Conservation (phyloP, 371 early-diverging fungal genomes). For the Racocetra persica region DNA sequence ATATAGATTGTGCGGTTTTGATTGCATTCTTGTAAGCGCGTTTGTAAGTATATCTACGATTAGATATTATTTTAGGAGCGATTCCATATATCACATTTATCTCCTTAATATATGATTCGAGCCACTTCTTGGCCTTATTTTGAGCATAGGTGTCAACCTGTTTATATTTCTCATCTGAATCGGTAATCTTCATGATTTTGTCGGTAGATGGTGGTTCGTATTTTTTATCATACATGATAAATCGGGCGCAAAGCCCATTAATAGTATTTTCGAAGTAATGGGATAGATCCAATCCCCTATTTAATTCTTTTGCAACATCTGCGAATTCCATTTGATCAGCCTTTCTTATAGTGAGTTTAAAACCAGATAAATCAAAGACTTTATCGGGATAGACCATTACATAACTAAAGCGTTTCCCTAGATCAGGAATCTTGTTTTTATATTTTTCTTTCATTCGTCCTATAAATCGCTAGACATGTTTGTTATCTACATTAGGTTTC, state of each 20-base stretch:
- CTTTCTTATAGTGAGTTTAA: conserved; percentile 7
- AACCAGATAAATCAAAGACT: conserved; percentile 35
- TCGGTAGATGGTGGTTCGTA: background rate
- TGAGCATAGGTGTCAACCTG: conserved; percentile 3
- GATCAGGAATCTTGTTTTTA: conserved; percentile 11
- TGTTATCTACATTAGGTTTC: conserved; percentile 29
- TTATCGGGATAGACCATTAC: conserved; percentile 11
- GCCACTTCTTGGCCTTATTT: conserved; percentile 1
- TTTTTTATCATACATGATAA: conserved; percentile 3
- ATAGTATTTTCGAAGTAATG: conserved; percentile 28
- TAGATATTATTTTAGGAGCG: background rate
- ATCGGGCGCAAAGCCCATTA: conserved; percentile 23
- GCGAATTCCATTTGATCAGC: conserved; percentile 15
- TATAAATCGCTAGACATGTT: conserved; percentile 30
- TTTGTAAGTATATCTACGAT: background rate
- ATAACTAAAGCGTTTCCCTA: conserved; percentile 24
- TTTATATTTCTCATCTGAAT: conserved; percentile 18
- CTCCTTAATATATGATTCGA: background rate
- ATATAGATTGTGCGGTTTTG: conserved; percentile 3
- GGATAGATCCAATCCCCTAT: background rate
- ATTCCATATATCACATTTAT: conserved; percentile 13
- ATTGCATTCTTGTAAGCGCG: background rate
- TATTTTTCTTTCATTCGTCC: conserved; percentile 13
- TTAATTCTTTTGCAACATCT: conserved; percentile 21
- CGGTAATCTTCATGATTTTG: conserved; percentile 5